phyloP scores from a whole-genome alignment of 1,139 yeast genomes.

The Saccharomycopsis hybrid region DNA sequence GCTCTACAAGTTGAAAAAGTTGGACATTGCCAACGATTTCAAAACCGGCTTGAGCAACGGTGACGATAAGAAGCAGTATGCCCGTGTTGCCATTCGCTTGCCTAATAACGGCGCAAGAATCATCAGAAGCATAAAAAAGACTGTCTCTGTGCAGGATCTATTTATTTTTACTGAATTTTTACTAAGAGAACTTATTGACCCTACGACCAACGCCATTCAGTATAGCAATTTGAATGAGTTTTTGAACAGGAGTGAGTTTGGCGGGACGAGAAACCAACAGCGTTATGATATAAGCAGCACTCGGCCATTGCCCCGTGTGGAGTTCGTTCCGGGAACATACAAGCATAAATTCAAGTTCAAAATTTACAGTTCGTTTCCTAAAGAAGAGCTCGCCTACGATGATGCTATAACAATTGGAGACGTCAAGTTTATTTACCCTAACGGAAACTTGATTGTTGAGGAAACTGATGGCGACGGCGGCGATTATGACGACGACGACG shows the following conservation, averaged over 20 bases:
- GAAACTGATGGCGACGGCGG: not conserved
- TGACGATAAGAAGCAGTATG: conserved; percentile 9
- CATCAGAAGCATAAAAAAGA: conserved; percentile 36
- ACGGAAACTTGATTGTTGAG: conserved; percentile 54
- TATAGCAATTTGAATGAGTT: no score
- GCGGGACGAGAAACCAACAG: no score
- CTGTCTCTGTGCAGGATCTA: no score
- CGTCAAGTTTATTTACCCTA: conserved; percentile 47
- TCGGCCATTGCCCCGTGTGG: no score
- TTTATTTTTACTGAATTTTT: no score
- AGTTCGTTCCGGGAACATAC: no score
- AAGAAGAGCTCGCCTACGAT: conserved; percentile 13
- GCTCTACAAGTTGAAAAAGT: no score
- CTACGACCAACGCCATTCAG: no score
- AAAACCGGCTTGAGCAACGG: conserved; percentile 27
- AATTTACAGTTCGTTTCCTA: conserved; percentile 10
- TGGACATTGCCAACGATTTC: not conserved
- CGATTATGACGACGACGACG: not conserved
- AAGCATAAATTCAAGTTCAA: conserved; percentile 1
- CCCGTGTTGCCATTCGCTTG: conserved; percentile 51
- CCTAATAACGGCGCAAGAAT: conserved; percentile 43
- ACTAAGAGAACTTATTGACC: no score
- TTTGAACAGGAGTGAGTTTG: no score
- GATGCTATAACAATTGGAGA: conserved; percentile 33
- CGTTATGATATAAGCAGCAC: no score